A percentile compares a stretch with the other conserved stretches of the same genome.
Evolutionary conservation across 1,284 basidiomycete species (phyloP).

Genomic region (Naganishia albida): DNA sequence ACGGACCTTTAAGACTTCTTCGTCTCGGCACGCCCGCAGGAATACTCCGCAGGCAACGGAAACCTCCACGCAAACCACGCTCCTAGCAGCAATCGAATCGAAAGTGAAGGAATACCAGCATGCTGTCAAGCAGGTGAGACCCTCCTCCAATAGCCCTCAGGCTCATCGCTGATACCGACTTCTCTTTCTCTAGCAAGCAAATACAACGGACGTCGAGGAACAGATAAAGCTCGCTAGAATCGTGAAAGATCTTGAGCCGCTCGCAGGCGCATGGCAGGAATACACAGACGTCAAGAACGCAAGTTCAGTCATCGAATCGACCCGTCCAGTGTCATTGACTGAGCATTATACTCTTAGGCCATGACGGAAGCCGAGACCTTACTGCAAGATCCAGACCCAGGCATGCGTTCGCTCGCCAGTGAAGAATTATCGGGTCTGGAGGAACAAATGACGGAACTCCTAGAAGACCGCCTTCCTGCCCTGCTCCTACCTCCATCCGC

Average conservation of each 20-base stretch:
- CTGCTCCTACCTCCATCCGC: slow-evolving; percentile 69
- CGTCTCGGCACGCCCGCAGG: neutral
- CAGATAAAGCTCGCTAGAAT: slow-evolving; percentile 58
- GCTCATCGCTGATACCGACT: neutral
- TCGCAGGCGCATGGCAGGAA: slow-evolving; percentile 59
- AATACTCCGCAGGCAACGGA: neutral
- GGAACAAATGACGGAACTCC: slow-evolving; percentile 57
- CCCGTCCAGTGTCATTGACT: neutral
- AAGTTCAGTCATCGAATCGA: neutral
- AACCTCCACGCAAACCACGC: slow-evolving; percentile 10
- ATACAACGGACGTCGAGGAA: slow-evolving; percentile 32
- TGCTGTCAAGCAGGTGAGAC: slow-evolving; percentile 37
- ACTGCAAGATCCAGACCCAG: slow-evolving; percentile 72
- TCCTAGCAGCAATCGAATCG: slow-evolving; percentile 14
- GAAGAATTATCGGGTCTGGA: slow-evolving; percentile 67
- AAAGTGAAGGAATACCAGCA: slow-evolving; percentile 37
- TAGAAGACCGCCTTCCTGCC: slow-evolving; percentile 64
- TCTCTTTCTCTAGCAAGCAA: slow-evolving; percentile 21
- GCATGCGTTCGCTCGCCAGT: slow-evolving; percentile 72
- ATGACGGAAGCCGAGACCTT: slow-evolving; percentile 65
- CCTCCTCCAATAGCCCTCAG: neutral
- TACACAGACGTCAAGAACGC: slow-evolving; percentile 53
- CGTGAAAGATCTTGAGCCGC: slow-evolving; percentile 60
- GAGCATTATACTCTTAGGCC: slow-evolving; percentile 55
- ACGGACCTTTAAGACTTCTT: slow-evolving; percentile 1